A percentile compares a stretch with the other conserved stretches of the same genome.
Conservation (phyloP, 768 basidiomycete genomes). For the Lentinula sp. region DNA sequence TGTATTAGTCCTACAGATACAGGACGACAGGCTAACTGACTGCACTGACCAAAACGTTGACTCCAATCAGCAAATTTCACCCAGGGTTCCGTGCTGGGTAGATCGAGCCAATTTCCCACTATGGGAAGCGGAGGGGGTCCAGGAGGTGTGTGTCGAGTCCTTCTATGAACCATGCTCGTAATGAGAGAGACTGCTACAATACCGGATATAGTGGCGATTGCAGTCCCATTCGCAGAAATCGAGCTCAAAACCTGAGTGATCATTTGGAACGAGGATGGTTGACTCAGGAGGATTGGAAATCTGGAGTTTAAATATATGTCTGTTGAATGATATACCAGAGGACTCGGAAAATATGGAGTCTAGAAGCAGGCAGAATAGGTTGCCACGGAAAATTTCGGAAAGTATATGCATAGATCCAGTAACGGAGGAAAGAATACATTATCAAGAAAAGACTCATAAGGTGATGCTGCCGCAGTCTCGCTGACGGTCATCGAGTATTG, state of each 20-base stretch:
- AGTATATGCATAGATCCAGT: not conserved
- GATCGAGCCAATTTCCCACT: conserved; percentile 31
- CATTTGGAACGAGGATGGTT: not conserved
- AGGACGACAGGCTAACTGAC: not conserved
- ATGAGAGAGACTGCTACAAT: not conserved
- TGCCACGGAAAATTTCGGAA: not conserved
- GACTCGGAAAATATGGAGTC: not conserved
- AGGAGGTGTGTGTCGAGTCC: conserved; percentile 19
- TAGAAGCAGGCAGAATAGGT: not conserved
- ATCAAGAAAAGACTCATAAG: no score
- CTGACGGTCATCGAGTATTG: no score
- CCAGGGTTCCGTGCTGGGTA: conserved; percentile 30
- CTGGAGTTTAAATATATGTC: not conserved
- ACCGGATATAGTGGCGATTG: not conserved
- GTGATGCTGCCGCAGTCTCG: no score
- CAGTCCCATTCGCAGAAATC: not conserved
- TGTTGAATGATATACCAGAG: not conserved
- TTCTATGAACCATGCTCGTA: not conserved
- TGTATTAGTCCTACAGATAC: not conserved
- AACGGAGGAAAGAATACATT: no score
- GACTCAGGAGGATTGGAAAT: not conserved
- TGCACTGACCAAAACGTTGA: conserved; percentile 21
- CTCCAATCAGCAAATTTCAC: conserved; percentile 30
- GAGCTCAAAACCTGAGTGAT: not conserved
- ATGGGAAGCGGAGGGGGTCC: conserved; percentile 31